Evolutionary conservation across 2,329 filamentous ascomycete genomes (phyloP), one percentile per base, ranked within the genome.

Genomic region (Fusarium oxysporum): DNA sequence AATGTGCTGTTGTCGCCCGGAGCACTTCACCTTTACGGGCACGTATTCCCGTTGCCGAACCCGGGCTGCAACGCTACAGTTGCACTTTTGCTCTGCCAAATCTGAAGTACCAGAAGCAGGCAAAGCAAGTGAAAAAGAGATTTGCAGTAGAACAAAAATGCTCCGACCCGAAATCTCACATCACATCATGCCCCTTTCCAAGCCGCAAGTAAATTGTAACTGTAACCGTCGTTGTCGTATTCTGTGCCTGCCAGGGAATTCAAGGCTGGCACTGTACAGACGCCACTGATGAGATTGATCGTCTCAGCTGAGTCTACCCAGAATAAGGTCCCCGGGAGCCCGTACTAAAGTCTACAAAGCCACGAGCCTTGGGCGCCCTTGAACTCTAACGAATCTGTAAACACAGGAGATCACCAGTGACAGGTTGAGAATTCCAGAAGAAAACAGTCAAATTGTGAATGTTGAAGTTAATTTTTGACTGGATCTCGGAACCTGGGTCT

Each of bases 31-130:
- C 70, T 68, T 68, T 73, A 68, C 25, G 35, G 70, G 66, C 48
- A 69, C 57, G 40, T 69, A 66, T 70, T 70, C 60, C 70, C 66
- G 70, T 56, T 68, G 53, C 66, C 70, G 66, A 73, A 62, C 33
- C 40, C 50, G 59, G 50, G 58, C 37, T 73, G 65, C 57, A 70
- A 72, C 65, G 61, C 70, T 66, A 50, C 55, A 32, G 47, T 45
- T 62, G 55, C 48, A 68, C 65, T 68, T 66, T 67, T 66, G 64
- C 56, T 57, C 45, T 38, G 30, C 17, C 35, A 40, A 53, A 37
- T 48, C 47, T 38, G 32, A 58, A 35, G 40, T 30, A 25, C 47
- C 17, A 47, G 33, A 19, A n/a, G 28, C 8, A 33, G 40, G 17
- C 38, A n/a, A 33, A 37, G 17, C 33, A 25, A 41, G 33, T n/a